Percentiles rank a stretch among this genome's conserved stretches.
Conservation (phyloP, 495 filamentous ascomycete genomes). For the Talaromyces proteolyticus region DNA sequence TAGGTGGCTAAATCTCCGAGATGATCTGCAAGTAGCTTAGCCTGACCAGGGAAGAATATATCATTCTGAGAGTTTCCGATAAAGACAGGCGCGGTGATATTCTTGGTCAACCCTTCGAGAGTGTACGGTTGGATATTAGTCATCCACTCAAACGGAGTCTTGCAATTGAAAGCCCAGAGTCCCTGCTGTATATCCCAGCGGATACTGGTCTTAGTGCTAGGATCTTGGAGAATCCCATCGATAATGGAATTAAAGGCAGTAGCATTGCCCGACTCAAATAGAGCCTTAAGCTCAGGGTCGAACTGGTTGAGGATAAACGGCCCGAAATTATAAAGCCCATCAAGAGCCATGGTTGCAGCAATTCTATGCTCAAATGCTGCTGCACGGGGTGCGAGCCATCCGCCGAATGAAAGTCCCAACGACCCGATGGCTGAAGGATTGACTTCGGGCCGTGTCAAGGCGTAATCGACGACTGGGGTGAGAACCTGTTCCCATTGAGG, state of each 20-base stretch:
- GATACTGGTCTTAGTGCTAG: not conserved
- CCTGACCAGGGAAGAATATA: constrained; percentile 26
- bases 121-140: constrained; percentile 12
- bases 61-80: constrained; percentile 28
- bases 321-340: constrained; percentile 26
- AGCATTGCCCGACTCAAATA: not conserved
- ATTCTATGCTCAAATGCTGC: constrained; percentile 40
- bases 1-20: constrained; percentile 25
- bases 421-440: constrained; percentile 21
- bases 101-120: constrained; percentile 17
- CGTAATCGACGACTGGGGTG: constrained; percentile 37
- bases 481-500: constrained; percentile 41
- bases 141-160: constrained; percentile 22
- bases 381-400: constrained; percentile 27
- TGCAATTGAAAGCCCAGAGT: constrained; percentile 30
- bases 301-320: not conserved
- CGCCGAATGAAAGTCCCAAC: constrained; percentile 31
- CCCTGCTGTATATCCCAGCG: constrained; percentile 34
- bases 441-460: constrained; percentile 16
- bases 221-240: not conserved
- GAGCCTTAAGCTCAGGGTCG: not conserved
- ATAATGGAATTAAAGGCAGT: not conserved
- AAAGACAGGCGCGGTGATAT: constrained; percentile 26
- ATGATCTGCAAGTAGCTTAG: constrained; percentile 18
- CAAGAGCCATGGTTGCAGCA: constrained; percentile 28